Conservation (phyloP, 495 filamentous ascomycete genomes). For the Aspergillus olivimuriae region DNA sequence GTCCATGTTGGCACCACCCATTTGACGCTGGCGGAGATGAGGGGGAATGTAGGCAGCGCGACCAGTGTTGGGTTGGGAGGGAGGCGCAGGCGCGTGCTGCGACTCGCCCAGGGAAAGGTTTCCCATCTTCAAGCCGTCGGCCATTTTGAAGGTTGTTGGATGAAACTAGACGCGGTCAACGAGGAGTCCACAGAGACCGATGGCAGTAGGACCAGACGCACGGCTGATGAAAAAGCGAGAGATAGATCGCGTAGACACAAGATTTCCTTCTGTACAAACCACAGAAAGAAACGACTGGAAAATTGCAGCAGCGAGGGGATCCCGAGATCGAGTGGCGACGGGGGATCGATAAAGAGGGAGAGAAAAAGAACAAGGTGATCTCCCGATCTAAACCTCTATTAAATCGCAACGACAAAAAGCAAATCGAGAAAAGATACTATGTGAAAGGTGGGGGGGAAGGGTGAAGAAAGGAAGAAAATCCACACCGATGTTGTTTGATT, state of each 20-base stretch:
- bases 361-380: slow-evolving; percentile 20
- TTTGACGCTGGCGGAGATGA: slow-evolving; percentile 69
- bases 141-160: slow-evolving; percentile 60
- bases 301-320: no score
- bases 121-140: slow-evolving; percentile 90
- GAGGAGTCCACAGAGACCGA: not conserved
- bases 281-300: slow-evolving; percentile 5
- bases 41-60: slow-evolving; percentile 92
- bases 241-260: slow-evolving; percentile 3
- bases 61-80: slow-evolving; percentile 30
- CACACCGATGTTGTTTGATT: slow-evolving; percentile 14
- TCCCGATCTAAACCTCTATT: slow-evolving; percentile 27
- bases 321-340: not conserved
- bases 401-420: slow-evolving; percentile 26
- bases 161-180: slow-evolving; percentile 8
- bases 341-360: slow-evolving; percentile 8
- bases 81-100: slow-evolving; percentile 59
- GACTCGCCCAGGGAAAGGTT: slow-evolving; percentile 70
- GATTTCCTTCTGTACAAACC: slow-evolving; percentile 4
- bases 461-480: slow-evolving; percentile 31
- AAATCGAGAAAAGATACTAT: slow-evolving; percentile 25
- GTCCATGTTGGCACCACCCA: slow-evolving; percentile 36
- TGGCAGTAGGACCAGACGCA: not conserved
- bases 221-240: slow-evolving; percentile 11
- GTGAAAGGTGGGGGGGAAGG: slow-evolving; percentile 15